These are phyloP conservation scores for Globisporangium okanoganense DNA, from an alignment of 352 stramenopile genomes.

Conservation along the genomic window DNA sequence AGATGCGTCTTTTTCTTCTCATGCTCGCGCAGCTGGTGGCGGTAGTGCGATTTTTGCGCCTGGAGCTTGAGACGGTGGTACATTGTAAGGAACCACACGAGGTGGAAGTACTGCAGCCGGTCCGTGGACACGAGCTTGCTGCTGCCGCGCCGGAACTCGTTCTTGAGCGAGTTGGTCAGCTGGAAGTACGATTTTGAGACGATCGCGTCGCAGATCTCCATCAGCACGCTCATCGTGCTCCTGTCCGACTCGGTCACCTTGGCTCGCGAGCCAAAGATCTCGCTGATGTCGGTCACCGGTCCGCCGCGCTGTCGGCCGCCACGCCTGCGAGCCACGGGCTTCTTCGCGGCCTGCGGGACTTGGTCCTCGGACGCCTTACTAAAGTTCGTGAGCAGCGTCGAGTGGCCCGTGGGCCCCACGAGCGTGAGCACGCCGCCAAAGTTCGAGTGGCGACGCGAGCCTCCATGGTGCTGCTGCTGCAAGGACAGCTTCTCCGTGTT, in stretches of 20 bases:
- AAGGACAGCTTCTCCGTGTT: conserved; percentile 51
- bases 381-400: conserved; percentile 72
- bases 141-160: conserved; percentile 82
- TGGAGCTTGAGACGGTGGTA: conserved; percentile 83
- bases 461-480: conserved; percentile 19
- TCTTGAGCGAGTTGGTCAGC: conserved; percentile 84
- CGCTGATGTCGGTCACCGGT: conserved; percentile 60
- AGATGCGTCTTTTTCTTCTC: conserved; percentile 51
- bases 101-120: conserved; percentile 86
- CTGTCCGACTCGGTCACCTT: conserved; percentile 64
- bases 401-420: conserved; percentile 57
- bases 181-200: conserved; percentile 80
- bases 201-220: conserved; percentile 70
- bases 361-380: conserved; percentile 67
- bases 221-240: conserved; percentile 58
- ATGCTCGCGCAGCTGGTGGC: conserved; percentile 42
- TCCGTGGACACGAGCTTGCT: conserved; percentile 80
- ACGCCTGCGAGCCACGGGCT: conserved; percentile 39
- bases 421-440: conserved; percentile 86
- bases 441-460: conserved; percentile 75
- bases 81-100: conserved; percentile 81
- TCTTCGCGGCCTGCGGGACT: conserved; percentile 67
- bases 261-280: conserved; percentile 71
- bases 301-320: conserved; percentile 40
- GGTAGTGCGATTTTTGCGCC: conserved; percentile 63